phyloP scores from a whole-genome alignment of 768 basidiomycete genomes.

The Neoboletus brunneissimus region DNA sequence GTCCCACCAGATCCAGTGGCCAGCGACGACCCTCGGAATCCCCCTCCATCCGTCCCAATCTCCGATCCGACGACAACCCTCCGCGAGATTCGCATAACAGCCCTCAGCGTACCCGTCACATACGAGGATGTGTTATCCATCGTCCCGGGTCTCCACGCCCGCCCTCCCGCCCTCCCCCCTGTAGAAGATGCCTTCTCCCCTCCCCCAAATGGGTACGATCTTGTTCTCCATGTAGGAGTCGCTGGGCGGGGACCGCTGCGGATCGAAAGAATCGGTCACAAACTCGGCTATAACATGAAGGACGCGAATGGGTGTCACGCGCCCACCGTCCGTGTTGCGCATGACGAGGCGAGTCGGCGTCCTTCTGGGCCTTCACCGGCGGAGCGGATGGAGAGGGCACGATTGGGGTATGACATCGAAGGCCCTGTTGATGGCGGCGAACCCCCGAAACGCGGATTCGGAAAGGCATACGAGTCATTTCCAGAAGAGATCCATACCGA shows the following conservation, averaged over 20 bases:
- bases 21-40: conserved; percentile 14
- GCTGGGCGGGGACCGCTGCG: conserved; percentile 61
- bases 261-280: conserved; percentile 66
- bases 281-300: conserved; percentile 66
- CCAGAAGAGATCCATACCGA: conserved; percentile 37
- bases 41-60: background rate
- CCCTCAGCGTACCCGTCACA: conserved; percentile 54
- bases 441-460: conserved; percentile 35
- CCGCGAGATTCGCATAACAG: conserved; percentile 57
- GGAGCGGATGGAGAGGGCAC: conserved; percentile 29
- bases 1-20: conserved; percentile 24
- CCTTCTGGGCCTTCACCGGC: conserved; percentile 24
- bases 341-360: conserved; percentile 21
- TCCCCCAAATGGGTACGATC: conserved; percentile 55
- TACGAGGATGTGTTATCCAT: conserved; percentile 55
- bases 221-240: conserved; percentile 69
- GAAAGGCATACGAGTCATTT: conserved; percentile 36
- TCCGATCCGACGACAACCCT: conserved; percentile 10
- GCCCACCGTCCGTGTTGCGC: conserved; percentile 36
- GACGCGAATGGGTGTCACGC: conserved; percentile 60
- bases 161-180: conserved; percentile 49
- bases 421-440: conserved; percentile 28
- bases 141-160: conserved; percentile 58
- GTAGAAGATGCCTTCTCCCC: conserved; percentile 39
- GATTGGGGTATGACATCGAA: conserved; percentile 30